Percentiles rank a stretch among this genome's conserved stretches.
Conservation (phyloP, 2,329 filamentous ascomycete species). For the Penicillium italicum region DNA sequence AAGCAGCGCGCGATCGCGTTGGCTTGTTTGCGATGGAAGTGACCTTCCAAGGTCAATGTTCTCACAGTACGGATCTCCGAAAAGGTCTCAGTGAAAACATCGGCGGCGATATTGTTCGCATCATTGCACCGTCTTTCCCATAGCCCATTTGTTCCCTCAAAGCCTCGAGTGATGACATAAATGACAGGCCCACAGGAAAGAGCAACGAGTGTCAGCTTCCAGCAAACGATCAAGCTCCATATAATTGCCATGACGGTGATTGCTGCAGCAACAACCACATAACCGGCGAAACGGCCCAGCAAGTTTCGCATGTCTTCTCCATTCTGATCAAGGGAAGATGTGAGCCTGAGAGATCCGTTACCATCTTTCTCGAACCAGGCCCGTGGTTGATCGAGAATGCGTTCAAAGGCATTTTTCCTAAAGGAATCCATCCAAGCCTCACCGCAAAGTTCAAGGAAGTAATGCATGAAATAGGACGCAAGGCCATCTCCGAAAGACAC, state of each 20-base stretch:
- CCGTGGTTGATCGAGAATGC: conserved; percentile 70
- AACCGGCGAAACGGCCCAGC: conserved; percentile 71
- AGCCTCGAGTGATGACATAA: conserved; percentile 61
- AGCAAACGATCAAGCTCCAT: conserved; percentile 72
- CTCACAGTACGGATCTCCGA: conserved; percentile 75
- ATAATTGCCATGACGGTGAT: conserved; percentile 67
- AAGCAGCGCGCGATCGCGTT: conserved; percentile 53
- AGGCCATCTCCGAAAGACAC: conserved; percentile 65
- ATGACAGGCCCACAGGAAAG: conserved; percentile 66
- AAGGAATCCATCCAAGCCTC: conserved; percentile 75
- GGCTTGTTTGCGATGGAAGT: conserved; percentile 65
- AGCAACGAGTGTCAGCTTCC: conserved; percentile 76
- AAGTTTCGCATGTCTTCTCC: conserved; percentile 85
- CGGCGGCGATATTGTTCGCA: conserved; percentile 57
- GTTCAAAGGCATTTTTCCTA: conserved; percentile 63
- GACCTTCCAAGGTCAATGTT: conserved; percentile 66
- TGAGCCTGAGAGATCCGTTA: conserved; percentile 63
- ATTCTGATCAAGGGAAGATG: conserved; percentile 71
- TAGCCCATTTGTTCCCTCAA: conserved; percentile 60
- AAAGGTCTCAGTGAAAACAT: conserved; percentile 71
- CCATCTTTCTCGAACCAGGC: conserved; percentile 71
- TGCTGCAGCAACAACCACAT: conserved; percentile 61
- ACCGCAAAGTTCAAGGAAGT: conserved; percentile 66
- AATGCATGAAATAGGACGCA: conserved; percentile 64
- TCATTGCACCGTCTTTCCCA: conserved; percentile 71